Base-by-base conservation (phyloP, 345 rosid species). In the Populus nigra region DNA sequence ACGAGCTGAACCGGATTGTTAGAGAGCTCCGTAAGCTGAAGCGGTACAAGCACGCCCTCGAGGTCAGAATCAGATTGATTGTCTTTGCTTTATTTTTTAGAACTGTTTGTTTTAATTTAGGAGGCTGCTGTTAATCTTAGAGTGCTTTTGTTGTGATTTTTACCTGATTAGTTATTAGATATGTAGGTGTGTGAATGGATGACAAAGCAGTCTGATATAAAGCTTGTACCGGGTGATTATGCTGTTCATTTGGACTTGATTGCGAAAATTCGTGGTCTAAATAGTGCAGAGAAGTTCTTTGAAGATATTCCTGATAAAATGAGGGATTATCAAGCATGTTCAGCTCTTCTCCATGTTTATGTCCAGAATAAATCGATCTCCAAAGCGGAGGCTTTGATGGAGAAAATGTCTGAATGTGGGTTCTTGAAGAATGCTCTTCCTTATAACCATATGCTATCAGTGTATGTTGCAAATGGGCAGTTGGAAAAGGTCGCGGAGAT, bases 111-210 rank as follows among this genome's bases (percentile, higher is more conserved):
- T 7, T 6, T 25, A 16, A 25, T 11, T 15, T 11, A 5, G 17
- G 12, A 15, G 17, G 12, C 1, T 29, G 35, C n/a, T 11, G 29
- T 7, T 55, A 43, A 39, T 23, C 20, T 15, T 73, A 3, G 3
- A 5, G 18, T 16, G 38, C 6, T 61, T 71, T 39, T 16, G 31
- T 18, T 16, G 11, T 50, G 11, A 49, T 71, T 9, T 15, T 38
- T 23, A 3, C 41, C 29, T 72, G 27, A 49, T 17, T 49, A 49
- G 55, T 49, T 17, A 17, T 17, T 16, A 49, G 55, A 18, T 62
- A 36, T 80, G 78, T 74, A 96, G 98, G 85, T 93, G 78, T 92
- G 97, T 81, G 99, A 93, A 81, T 93, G 99, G 99, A 92, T 93
- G 97, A 89, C 84, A 59, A 80, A 84, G 69, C 94, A 90, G 78